phyloP scores from a whole-genome alignment of 169 alveolate genomes.

The Gregarina niphandrodes region DNA sequence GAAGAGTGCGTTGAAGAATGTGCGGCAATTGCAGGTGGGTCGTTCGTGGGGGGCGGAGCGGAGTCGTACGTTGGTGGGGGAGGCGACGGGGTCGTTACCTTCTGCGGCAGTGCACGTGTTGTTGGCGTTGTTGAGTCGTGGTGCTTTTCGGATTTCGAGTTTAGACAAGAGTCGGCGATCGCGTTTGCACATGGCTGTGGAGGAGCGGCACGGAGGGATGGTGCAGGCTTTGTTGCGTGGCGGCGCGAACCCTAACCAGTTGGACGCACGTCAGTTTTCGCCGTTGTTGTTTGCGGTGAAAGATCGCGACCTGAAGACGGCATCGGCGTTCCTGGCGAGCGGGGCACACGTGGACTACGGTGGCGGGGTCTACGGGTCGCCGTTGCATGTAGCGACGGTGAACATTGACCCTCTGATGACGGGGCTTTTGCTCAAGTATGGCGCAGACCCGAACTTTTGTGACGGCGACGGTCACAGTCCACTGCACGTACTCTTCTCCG shows the following conservation, averaged over 20 bases:
- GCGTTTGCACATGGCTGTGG: not conserved
- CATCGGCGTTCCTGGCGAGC: not conserved
- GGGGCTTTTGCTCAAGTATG: conserved; percentile 5
- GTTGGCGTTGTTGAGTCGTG: too few species aligned
- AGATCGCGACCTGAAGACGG: not conserved
- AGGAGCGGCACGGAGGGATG: not conserved
- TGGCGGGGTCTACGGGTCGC: not conserved
- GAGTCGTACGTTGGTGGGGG: too few species aligned
- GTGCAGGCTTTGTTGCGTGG: not conserved
- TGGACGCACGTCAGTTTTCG: not conserved
- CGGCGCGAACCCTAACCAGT: not conserved
- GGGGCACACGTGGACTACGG: not conserved
- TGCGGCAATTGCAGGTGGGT: too few species aligned
- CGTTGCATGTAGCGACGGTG: not conserved
- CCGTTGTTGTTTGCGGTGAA: not conserved
- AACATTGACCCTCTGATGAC: conserved; percentile 1
- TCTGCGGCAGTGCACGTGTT: too few species aligned
- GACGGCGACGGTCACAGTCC: conserved; percentile 24
- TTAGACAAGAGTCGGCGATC: too few species aligned
- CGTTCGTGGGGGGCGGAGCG: too few species aligned
- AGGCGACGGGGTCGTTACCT: too few species aligned
- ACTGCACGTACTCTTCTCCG: conserved; percentile 10
- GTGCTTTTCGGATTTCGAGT: too few species aligned
- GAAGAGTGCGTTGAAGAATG: too few species aligned
- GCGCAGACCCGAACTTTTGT: conserved; percentile 15